Evolutionary conservation across 805 yeast species (phyloP), one percentile per base, ranked within the genome.

Genomic region (Candida cerambycidarum): DNA sequence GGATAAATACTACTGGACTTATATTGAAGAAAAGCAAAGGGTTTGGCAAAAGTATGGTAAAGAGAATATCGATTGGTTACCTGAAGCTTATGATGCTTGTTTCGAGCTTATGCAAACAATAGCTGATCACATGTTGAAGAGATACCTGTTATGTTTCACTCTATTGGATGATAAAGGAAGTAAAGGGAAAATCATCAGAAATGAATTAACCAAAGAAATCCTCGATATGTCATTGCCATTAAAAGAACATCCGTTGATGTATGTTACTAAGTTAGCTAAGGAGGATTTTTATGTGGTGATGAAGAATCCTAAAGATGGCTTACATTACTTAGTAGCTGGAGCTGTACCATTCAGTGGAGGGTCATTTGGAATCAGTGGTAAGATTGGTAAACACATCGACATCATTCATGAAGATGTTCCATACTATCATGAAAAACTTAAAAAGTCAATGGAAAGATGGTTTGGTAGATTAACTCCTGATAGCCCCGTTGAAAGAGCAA

Each of bases 311-410:
- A 76, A 79, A 50, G 71, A 65, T 44, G 85, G 79, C 2, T 53
- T 57, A 33, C 89, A 83, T 58, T 80, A 83, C 58, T 64, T 83
- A 41, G 75, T 73, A 28, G 90, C 87, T 1, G 89, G 85, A 4
- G 88, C 84, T 1, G 89, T 83, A 29, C 88, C 89, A 5, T 83
- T 83, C 59, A 89, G 89, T 3, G 90, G 90, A 37, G 89, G 89
- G 3, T 78, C 83, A 1, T 83, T 84, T 61, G 83, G 83, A 42
- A 78, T 83, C 42, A 58, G 69, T 50, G 55, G 72, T 44, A 83
- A 83, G 50, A 51, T 84, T 36, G 89, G 89, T 15, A 74, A 71
- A 53, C 75, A 73, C 41, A 59, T 83, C 37, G 88, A 83, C 59
- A 66, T 71, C 10, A 84, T 84, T 47, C 89, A 84, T 52, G 71